Percentiles rank a stretch among this genome's conserved stretches.
These are phyloP conservation scores for Cercophora sp. DNA, from an alignment of 495 filamentous ascomycete species.

Conservation along the genomic window DNA sequence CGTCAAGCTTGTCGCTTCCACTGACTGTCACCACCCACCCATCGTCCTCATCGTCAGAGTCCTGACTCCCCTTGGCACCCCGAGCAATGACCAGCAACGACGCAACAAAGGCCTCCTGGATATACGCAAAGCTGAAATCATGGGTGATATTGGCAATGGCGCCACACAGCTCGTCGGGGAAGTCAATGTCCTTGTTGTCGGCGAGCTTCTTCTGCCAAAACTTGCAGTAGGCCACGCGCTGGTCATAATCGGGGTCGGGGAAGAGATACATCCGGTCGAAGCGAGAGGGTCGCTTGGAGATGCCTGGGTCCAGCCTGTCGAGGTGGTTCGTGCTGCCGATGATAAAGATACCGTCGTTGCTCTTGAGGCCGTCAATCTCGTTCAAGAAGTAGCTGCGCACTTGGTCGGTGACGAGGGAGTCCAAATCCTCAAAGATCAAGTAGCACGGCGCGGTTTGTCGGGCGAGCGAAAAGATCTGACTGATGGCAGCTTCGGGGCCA, in stretches of 20 bases:
- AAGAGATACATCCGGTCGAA: slow-evolving; percentile 66
- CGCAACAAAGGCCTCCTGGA: slow-evolving; percentile 62
- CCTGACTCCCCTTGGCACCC: not conserved
- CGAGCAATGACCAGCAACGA: slow-evolving; percentile 51
- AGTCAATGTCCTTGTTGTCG: slow-evolving; percentile 51
- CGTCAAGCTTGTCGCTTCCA: slow-evolving; percentile 34
- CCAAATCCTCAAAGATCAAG: slow-evolving; percentile 63
- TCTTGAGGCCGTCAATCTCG: slow-evolving; percentile 64
- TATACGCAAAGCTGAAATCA: slow-evolving; percentile 61
- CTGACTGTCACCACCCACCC: not conserved
- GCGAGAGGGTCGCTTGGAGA: slow-evolving; percentile 59
- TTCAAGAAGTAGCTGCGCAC: slow-evolving; percentile 66
- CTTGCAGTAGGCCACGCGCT: slow-evolving; percentile 53
- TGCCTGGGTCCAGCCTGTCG: slow-evolving; percentile 56
- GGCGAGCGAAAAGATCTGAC: slow-evolving; percentile 47
- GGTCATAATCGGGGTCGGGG: slow-evolving; percentile 46
- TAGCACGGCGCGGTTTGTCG: slow-evolving; percentile 49
- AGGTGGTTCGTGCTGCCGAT: slow-evolving; percentile 62
- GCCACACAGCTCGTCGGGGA: slow-evolving; percentile 49
- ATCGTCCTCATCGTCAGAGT: slow-evolving; percentile 3
- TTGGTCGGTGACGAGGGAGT: slow-evolving; percentile 51
- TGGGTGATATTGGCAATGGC: slow-evolving; percentile 56
- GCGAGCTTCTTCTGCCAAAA: slow-evolving; percentile 58
- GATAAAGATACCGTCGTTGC: slow-evolving; percentile 64
- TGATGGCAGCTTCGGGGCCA: slow-evolving; percentile 45